These are phyloP conservation scores for Solanum hybrid DNA, from an alignment of 305 asterid species.

Conservation along the genomic window DNA sequence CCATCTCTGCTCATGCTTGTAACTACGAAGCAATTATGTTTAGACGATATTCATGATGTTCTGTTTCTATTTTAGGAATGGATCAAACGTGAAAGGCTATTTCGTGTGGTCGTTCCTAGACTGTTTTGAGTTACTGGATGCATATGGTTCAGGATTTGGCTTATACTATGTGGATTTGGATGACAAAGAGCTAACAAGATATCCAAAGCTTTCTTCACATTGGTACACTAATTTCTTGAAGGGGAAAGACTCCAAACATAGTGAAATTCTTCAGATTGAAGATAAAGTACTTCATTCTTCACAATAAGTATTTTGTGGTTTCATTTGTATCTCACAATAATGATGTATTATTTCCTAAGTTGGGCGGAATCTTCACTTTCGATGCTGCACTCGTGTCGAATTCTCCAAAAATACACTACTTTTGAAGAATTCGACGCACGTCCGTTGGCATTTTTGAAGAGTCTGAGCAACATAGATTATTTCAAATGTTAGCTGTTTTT, in stretches of 20 bases:
- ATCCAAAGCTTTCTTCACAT: constrained; percentile 18
- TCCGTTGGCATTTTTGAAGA: too few species aligned
- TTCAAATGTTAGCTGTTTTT: background rate
- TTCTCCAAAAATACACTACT: too few species aligned
- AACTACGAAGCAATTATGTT: background rate
- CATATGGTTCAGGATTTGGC: constrained; percentile 14
- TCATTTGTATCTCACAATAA: background rate
- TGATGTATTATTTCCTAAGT: background rate
- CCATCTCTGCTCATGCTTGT: background rate
- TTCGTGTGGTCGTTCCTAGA: constrained; percentile 24
- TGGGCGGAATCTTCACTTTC: background rate
- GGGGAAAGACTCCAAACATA: background rate
- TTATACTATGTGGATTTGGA: constrained; percentile 23
- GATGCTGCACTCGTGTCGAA: background rate
- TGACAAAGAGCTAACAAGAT: constrained; percentile 12
- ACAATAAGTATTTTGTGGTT: background rate
- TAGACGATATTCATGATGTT: background rate
- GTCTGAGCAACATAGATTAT: background rate
- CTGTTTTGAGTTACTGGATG: constrained; percentile 18
- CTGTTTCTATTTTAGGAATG: constrained; percentile 14
- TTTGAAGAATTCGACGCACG: fast-evolving
- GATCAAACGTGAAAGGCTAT: constrained; percentile 24
- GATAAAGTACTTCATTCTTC: background rate
- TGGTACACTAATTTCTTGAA: constrained; percentile 23
- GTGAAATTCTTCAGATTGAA: background rate